phyloP scores from a whole-genome alignment of 176 grass and related monocot species.

The Oryza australiensis region DNA sequence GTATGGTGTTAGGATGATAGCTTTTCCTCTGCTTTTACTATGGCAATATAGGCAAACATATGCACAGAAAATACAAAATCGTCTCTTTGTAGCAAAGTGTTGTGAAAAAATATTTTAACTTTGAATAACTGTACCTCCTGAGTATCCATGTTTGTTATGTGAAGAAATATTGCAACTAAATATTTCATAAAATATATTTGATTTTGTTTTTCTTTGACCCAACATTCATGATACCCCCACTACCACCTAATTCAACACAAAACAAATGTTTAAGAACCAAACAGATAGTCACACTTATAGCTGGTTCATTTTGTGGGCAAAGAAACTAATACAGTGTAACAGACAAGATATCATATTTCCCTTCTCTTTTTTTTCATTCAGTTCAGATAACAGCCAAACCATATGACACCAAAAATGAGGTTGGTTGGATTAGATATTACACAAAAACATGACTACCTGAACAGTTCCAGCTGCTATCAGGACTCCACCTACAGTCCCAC shows the following conservation, averaged over 20 bases:
- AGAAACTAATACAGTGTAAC: not conserved
- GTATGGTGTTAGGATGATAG: not conserved
- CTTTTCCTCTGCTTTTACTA: not conserved
- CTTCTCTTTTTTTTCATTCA: not conserved
- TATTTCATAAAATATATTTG: conserved; percentile 3
- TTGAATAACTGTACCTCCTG: not conserved
- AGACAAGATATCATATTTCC: not conserved
- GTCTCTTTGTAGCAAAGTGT: not conserved
- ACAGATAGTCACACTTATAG: not conserved
- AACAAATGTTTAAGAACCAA: not conserved
- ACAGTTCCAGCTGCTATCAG: conserved; percentile 66
- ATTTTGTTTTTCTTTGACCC: conserved; percentile 50
- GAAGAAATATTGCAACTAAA: not conserved
- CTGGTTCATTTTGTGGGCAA: not conserved
- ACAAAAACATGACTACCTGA: conserved; percentile 45
- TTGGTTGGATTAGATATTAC: not conserved
- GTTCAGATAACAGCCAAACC: not conserved
- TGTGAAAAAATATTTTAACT: not conserved
- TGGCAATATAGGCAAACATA: not conserved
- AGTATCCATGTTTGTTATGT: not conserved
- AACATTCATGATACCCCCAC: conserved; percentile 56
- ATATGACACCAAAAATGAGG: not conserved
- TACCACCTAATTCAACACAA: conserved; percentile 34
- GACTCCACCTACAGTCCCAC: conserved; percentile 64
- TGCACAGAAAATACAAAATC: not conserved